A percentile compares a stretch with the other conserved stretches of the same genome.
Evolutionary conservation across 1,284 basidiomycete species (phyloP).

Genomic region (Cryptococcus wingfieldii): DNA sequence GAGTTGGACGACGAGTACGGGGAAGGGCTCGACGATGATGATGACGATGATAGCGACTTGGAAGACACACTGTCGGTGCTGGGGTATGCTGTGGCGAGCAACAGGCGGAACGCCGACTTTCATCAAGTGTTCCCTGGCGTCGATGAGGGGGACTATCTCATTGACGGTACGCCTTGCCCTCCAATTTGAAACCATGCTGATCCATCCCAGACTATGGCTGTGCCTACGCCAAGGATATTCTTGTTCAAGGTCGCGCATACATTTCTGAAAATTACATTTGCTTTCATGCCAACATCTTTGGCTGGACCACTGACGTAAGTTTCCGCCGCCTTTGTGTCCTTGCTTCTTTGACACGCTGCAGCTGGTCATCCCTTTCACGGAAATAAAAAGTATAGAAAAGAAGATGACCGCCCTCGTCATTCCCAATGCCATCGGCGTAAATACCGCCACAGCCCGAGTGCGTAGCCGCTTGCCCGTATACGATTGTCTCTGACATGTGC

Average conservation of each 20-base stretch:
- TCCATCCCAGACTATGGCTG: constrained; percentile 80
- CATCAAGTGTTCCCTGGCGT: constrained; percentile 84
- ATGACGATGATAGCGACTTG: constrained; percentile 49
- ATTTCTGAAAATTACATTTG: constrained; percentile 97
- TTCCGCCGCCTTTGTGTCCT: background rate
- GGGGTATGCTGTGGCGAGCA: constrained; percentile 95
- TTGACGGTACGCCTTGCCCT: constrained; percentile 68
- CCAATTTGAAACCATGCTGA: constrained; percentile 9
- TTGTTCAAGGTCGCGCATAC: constrained; percentile 93
- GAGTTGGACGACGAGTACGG: constrained; percentile 56
- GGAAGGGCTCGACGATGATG: constrained; percentile 53
- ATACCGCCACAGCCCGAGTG: constrained; percentile 63
- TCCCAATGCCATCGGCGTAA: constrained; percentile 91
- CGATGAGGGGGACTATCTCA: constrained; percentile 94
- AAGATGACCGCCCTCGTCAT: constrained; percentile 98
- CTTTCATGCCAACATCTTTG: constrained; percentile 98
- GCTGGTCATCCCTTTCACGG: constrained; percentile 87
- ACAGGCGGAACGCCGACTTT: constrained; percentile 91
- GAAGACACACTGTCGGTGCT: constrained; percentile 64
- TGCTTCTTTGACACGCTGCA: constrained; percentile 40
- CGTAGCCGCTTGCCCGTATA: constrained; percentile 5
- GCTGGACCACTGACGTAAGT: constrained; percentile 93
- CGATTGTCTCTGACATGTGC: background rate
- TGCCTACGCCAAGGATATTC: constrained; percentile 89
- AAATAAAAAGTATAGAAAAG: constrained; percentile 88